Evolutionary conservation across 2,329 filamentous ascomycete genomes (phyloP).

Genomic region (Hypoxylon sp.): DNA sequence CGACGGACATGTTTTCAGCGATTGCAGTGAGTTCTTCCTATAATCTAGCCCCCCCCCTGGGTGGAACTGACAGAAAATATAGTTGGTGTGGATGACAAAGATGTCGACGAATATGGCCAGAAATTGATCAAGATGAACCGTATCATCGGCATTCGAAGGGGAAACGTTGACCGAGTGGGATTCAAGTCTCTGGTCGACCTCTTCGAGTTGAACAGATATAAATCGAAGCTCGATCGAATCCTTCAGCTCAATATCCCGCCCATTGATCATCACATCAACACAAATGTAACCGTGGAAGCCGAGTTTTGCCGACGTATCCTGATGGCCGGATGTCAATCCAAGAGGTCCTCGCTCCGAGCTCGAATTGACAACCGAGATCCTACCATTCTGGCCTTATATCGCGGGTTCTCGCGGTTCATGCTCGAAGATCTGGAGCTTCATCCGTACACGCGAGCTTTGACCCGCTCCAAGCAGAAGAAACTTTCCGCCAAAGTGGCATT

Average conservation of each 20-base stretch:
- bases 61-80: constrained; percentile 12
- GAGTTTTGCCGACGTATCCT: constrained; percentile 55
- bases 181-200: constrained; percentile 52
- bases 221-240: constrained; percentile 20
- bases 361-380: constrained; percentile 52
- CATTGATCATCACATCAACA: constrained; percentile 55
- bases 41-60: not conserved
- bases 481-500: constrained; percentile 52
- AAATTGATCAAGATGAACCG: constrained; percentile 58
- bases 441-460: constrained; percentile 47
- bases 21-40: constrained; percentile 55
- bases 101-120: constrained; percentile 58
- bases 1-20: constrained; percentile 60
- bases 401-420: constrained; percentile 73
- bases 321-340: constrained; percentile 56
- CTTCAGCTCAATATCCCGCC: constrained; percentile 27
- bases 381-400: constrained; percentile 66
- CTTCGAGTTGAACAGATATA: constrained; percentile 58
- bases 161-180: constrained; percentile 47
- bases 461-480: constrained; percentile 52
- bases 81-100: constrained; percentile 61
- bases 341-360: constrained; percentile 50
- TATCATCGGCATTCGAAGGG: constrained; percentile 46
- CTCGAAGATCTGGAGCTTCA: constrained; percentile 54
- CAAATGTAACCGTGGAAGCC: constrained; percentile 48